Evolutionary conservation across 1,284 basidiomycete genomes (phyloP), one percentile per base, ranked within the genome.

Genomic region (Gymnopus androsaceus): DNA sequence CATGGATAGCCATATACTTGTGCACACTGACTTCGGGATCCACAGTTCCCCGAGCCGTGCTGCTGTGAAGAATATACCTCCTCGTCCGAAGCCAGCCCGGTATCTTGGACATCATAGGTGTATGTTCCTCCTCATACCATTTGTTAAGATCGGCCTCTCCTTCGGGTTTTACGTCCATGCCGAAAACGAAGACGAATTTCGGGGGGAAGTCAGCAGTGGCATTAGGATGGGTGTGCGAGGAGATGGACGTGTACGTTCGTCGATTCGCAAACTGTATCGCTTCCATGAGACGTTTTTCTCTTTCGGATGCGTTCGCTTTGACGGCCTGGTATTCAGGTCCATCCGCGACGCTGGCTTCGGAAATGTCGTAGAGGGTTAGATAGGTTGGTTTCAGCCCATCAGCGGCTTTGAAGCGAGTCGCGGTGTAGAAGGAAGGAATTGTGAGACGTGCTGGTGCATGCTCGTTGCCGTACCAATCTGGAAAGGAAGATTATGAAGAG

Each of bases 401-500:
- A n/a, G 34, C 36, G 19, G 57, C 54, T 45, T 59, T 59, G 40
- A 42, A 59, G 12, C 57, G 57, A 19, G 44, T 38, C 28, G 57
- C 57, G 17, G 40, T 59, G 45, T 42, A 56, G 50, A 59, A 59
- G 1, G 54, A 27, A 30, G 57, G 54, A n/a, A 59, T 55, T 14
- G 54, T 53, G 21, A 59, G 50, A 15, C 57, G 30, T 7, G 45
- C 50, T 4, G 57, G 57, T 11, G 45, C 54, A 34, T 59, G 57
- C 31, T 59, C 57, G n/a, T 47, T 53, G 28, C 56, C 57, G 38
- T 59, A 59, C 57, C 57, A 59, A 28, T 59, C 57, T 59, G 21
- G 23, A 23, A 3, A 33, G 30, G 11, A 27, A 17, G 19, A 19
- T 42, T 14, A 34, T 3, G 3, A 46, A 19, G 12, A 9, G 19